Percentiles rank a stretch among this genome's conserved stretches.
Evolutionary conservation across 169 alveolate genomes (phyloP).

Genomic region (Toxoplasma gondii): DNA sequence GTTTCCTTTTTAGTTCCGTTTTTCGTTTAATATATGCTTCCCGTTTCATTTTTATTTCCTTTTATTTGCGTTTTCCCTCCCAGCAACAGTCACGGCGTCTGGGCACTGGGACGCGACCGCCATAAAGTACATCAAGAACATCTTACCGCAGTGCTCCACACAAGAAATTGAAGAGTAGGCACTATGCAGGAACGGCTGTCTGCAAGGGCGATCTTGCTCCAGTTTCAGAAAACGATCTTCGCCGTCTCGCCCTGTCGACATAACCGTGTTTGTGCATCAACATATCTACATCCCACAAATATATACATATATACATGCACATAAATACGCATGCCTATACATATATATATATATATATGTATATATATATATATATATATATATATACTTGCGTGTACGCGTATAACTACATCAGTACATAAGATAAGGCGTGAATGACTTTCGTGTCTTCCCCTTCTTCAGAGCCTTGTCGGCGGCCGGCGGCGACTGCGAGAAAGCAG

Average conservation of each 20-base stretch:
- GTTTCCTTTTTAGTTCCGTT: too few relatives aligned
- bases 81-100: slow-evolving; percentile 23
- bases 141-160: slow-evolving; percentile 10
- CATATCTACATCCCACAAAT: too few relatives aligned
- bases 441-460: neutral
- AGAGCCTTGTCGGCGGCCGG: slow-evolving; percentile 22
- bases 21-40: neutral
- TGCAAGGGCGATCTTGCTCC: too few relatives aligned
- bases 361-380: neutral
- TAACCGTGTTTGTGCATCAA: neutral
- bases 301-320: too few relatives aligned
- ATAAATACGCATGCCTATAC: neutral
- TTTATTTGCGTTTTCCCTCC: neutral
- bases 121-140: neutral
- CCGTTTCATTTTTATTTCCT: neutral
- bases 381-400: neutral
- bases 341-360: neutral
- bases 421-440: neutral
- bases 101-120: neutral
- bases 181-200: too few relatives aligned
- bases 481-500: slow-evolving; percentile 57
- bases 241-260: neutral
- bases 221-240: too few relatives aligned
- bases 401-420: neutral
- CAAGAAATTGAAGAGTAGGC: slow-evolving; percentile 22